phyloP scores from a whole-genome alignment of 805 yeast genomes.

The Yarrowia osloensis region DNA sequence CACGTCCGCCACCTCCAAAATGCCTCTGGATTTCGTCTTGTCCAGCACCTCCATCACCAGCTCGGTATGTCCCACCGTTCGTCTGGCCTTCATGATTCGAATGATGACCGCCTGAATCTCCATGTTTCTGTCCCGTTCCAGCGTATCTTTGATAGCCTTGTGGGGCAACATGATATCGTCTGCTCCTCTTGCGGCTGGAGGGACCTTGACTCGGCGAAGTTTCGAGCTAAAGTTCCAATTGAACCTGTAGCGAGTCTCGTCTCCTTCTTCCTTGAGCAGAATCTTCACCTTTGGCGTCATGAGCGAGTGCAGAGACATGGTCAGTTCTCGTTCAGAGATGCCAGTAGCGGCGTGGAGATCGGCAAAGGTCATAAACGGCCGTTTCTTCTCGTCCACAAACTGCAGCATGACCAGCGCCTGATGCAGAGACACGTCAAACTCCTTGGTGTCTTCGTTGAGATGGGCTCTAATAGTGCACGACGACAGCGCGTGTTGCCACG shows the following conservation, averaged over 20 bases:
- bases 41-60: constrained; percentile 39
- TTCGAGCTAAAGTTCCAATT: constrained; percentile 37
- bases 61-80: constrained; percentile 38
- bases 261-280: constrained; percentile 28
- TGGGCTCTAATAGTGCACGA: constrained; percentile 40
- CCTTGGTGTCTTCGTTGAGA: constrained; percentile 40
- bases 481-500: constrained; percentile 41
- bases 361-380: constrained; percentile 31
- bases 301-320: not conserved
- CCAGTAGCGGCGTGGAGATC: constrained; percentile 5
- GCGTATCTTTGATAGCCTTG: constrained; percentile 37
- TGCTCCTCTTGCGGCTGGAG: constrained; percentile 35
- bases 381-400: constrained; percentile 35
- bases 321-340: not conserved
- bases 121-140: constrained; percentile 40
- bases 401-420: constrained; percentile 40
- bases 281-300: constrained; percentile 16
- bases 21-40: constrained; percentile 40
- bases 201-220: constrained; percentile 37
- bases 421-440: constrained; percentile 37
- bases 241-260: constrained; percentile 34
- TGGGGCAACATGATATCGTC: constrained; percentile 2
- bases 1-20: constrained; percentile 38
- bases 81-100: constrained; percentile 41
- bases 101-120: constrained; percentile 43